A percentile compares a stretch with the other conserved stretches of the same genome.
These are phyloP conservation scores for Phytophthora agathidicida DNA, from an alignment of 352 stramenopile genomes.

Conservation along the genomic window DNA sequence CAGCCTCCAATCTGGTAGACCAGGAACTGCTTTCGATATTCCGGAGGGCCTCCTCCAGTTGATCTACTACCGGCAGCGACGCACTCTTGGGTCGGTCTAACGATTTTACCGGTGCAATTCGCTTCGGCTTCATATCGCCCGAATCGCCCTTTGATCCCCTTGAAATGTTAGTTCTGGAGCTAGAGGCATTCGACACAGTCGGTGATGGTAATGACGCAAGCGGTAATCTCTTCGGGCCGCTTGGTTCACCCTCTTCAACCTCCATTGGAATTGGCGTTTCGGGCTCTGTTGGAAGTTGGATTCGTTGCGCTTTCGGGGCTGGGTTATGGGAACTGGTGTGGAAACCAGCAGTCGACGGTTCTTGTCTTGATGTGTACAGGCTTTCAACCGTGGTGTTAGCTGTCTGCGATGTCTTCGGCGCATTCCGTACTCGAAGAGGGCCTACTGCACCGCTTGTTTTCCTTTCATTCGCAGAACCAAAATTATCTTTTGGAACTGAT, in stretches of 20 bases:
- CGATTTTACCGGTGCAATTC: constrained; percentile 10
- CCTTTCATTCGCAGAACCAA: constrained; percentile 18
- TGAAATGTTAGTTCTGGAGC: constrained; percentile 28
- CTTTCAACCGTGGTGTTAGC: constrained; percentile 32
- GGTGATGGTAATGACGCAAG: constrained; percentile 19
- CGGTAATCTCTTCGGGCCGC: constrained; percentile 15
- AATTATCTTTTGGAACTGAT: constrained; percentile 23
- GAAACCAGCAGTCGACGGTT: constrained; percentile 34
- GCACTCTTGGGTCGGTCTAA: constrained; percentile 18
- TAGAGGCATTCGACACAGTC: constrained; percentile 35
- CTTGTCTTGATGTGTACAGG: constrained; percentile 34
- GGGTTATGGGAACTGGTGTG: constrained; percentile 39
- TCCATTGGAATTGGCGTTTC: constrained; percentile 21
- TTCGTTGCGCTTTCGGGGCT: constrained; percentile 38
- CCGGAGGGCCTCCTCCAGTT: constrained; percentile 60
- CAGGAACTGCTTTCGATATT: constrained; percentile 62
- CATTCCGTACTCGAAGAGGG: constrained; percentile 46
- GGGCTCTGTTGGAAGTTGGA: constrained; percentile 36
- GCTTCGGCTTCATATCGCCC: constrained; percentile 18
- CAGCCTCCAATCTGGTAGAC: constrained; percentile 70
- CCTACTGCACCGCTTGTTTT: constrained; percentile 28
- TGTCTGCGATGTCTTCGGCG: constrained; percentile 25
- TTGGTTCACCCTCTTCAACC: constrained; percentile 20
- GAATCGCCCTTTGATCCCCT: constrained; percentile 19
- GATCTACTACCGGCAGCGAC: constrained; percentile 25